Evolutionary conservation across 805 yeast genomes (phyloP).

Genomic region (Kodamaea fukazawae): DNA sequence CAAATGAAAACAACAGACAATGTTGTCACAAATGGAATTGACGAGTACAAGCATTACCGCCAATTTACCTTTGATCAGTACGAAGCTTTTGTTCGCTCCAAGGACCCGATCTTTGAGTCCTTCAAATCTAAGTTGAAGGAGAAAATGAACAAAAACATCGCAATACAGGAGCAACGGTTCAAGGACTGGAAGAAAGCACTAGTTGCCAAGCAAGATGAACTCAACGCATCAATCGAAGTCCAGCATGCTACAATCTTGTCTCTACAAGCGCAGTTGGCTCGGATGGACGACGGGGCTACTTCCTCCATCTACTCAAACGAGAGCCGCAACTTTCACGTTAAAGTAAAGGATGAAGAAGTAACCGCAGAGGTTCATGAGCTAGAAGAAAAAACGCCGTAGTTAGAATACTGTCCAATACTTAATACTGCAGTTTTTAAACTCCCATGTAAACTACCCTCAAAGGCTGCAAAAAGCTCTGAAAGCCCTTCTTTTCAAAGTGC

Average conservation of each 20-base stretch:
- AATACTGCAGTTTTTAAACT: too few species aligned
- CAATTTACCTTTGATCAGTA: slow-evolving; percentile 33
- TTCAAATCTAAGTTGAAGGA: slow-evolving; percentile 43
- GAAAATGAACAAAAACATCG: slow-evolving; percentile 42
- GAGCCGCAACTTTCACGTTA: too few species aligned
- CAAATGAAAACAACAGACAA: background rate
- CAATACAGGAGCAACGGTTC: slow-evolving; percentile 53
- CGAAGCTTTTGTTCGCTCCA: slow-evolving; percentile 38
- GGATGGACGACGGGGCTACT: background rate
- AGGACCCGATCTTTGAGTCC: slow-evolving; percentile 47
- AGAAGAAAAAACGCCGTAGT: too few species aligned
- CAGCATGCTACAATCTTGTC: slow-evolving; percentile 24
- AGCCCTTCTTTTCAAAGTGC: too few species aligned
- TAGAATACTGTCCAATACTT: too few species aligned
- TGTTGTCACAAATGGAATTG: slow-evolving; percentile 22
- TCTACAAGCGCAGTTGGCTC: slow-evolving; percentile 3
- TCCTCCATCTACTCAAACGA: background rate
- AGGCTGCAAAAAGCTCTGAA: too few species aligned
- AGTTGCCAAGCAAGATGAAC: slow-evolving; percentile 50
- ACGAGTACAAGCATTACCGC: slow-evolving; percentile 38
- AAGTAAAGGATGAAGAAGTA: too few species aligned
- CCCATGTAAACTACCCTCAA: too few species aligned
- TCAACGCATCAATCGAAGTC: slow-evolving; percentile 53
- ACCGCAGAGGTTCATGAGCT: too few species aligned
- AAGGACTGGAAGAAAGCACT: slow-evolving; percentile 61